phyloP scores from a whole-genome alignment of 352 stramenopile genomes.

The Pythium angustatum region DNA sequence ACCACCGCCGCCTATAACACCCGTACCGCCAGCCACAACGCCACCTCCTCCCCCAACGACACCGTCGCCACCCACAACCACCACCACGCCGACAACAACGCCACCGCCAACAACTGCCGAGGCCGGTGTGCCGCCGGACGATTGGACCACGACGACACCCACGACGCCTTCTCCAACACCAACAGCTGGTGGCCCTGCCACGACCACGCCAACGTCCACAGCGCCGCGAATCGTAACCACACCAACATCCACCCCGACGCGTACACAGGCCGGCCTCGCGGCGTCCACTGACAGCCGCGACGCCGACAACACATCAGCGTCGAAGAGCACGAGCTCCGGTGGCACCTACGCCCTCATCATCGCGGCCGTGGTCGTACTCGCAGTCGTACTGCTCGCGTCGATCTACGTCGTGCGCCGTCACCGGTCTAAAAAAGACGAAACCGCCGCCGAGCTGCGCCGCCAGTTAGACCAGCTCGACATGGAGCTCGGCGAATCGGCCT shows the following conservation, averaged over 20 bases:
- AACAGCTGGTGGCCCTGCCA: not conserved
- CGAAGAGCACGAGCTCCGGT: not conserved
- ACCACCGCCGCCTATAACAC: not conserved
- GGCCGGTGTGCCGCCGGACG: not conserved
- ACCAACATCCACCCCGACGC: constrained; percentile 1
- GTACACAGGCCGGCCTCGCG: not conserved
- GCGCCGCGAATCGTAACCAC: no score
- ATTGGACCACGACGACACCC: not conserved
- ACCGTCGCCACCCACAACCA: not conserved
- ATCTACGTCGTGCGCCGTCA: constrained; percentile 22
- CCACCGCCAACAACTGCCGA: not conserved
- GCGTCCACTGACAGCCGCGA: not conserved
- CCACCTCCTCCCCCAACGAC: not conserved
- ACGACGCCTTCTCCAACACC: not conserved
- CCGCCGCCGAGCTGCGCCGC: constrained; percentile 14
- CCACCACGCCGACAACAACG: constrained; percentile 3
- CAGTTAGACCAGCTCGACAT: constrained; percentile 15
- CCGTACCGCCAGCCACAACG: not conserved
- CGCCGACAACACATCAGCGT: not conserved
- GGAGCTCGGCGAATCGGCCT: constrained; percentile 21
- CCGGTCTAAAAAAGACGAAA: constrained; percentile 11
- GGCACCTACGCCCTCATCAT: constrained; percentile 22
- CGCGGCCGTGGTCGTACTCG: constrained; percentile 16
- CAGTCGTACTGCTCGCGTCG: constrained; percentile 20
- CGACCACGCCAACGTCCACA: not conserved